Percentiles rank a stretch among this genome's conserved stretches.
phyloP scores from a whole-genome alignment of 768 basidiomycete species.

The Antrodiella citrinella region DNA sequence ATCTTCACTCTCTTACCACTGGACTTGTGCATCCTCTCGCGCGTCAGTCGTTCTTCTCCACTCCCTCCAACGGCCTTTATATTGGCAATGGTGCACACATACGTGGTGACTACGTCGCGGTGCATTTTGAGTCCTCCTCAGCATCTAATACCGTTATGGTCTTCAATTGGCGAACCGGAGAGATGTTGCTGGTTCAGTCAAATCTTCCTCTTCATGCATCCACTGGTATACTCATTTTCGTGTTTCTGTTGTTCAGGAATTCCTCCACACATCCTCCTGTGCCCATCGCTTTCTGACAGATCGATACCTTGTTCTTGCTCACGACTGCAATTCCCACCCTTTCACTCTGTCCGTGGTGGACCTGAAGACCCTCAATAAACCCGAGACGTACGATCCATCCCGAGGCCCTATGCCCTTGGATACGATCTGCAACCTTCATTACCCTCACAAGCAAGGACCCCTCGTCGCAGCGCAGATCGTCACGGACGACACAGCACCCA shows the following conservation, averaged over 20 bases:
- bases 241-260: neutral
- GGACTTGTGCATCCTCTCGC: neutral
- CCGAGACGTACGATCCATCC: neutral
- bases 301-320: neutral
- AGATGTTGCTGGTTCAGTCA: neutral
- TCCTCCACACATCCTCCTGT: neutral
- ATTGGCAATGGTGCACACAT: neutral
- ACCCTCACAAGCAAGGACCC: too few species aligned
- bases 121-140: neutral
- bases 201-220: neutral
- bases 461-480: neutral
- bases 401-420: neutral
- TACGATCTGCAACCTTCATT: too few species aligned
- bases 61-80: neutral
- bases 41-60: neutral
- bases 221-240: neutral
- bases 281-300: neutral
- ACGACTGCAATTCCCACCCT: neutral
- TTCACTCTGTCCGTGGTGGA: neutral
- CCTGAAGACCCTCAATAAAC: neutral
- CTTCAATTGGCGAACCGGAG: neutral
- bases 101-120: neutral
- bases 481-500: neutral
- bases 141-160: neutral
- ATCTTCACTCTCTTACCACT: neutral